A percentile compares a stretch with the other conserved stretches of the same genome.
Evolutionary conservation across 2,329 filamentous ascomycete genomes (phyloP).

Genomic region (Dothideomycetes sp.): DNA sequence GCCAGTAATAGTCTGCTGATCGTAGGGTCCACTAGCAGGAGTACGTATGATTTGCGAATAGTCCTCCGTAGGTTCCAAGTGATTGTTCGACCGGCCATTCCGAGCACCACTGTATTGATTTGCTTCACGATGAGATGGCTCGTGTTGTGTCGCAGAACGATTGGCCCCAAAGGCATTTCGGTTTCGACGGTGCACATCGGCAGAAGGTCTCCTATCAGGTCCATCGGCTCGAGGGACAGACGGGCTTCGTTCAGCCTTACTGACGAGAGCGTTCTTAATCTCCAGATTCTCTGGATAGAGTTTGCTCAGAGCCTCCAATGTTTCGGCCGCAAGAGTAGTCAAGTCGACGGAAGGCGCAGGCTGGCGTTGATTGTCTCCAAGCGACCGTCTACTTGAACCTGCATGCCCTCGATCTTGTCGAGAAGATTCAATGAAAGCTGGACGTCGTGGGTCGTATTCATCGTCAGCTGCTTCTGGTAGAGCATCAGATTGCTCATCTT

Average conservation of each 20-base stretch:
- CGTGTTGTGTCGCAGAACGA: neutral
- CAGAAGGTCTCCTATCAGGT: neutral
- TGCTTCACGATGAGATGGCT: neutral
- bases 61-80: conserved; percentile 5
- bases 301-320: conserved; percentile 8
- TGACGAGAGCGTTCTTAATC: conserved; percentile 1
- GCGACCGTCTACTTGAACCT: neutral
- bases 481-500: conserved; percentile 19
- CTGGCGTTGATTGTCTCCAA: conserved; percentile 1
- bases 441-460: conserved; percentile 41
- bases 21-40: neutral
- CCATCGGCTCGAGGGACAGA: conserved; percentile 3
- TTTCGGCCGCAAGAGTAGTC: conserved; percentile 10
- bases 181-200: neutral
- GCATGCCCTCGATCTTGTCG: neutral
- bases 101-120: neutral
- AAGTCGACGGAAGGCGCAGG: conserved; percentile 7
- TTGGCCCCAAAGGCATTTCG: neutral
- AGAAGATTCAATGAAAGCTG: conserved; percentile 17
- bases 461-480: conserved; percentile 33
- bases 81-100: conserved; percentile 1
- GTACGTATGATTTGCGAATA: conserved; percentile 12
- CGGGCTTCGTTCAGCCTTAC: conserved; percentile 2
- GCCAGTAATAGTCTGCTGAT: neutral
- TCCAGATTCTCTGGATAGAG: neutral